Percentiles rank a stretch among this genome's conserved stretches.
Conservation (phyloP, 2,329 filamentous ascomycete species). For the Macroventuria anomochaeta region DNA sequence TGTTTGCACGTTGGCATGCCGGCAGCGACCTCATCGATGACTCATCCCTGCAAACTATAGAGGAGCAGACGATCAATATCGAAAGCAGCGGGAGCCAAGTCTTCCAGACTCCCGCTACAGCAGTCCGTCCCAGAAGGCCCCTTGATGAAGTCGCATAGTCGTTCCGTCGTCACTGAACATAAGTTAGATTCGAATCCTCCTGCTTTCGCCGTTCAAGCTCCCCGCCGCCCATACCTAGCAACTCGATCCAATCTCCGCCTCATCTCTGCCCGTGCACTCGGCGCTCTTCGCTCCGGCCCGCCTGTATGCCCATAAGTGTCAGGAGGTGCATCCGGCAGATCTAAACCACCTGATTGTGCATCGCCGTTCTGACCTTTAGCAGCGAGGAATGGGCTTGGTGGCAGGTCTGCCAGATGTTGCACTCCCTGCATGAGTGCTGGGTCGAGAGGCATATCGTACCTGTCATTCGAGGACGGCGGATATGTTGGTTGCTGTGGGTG, state of each 20-base stretch:
- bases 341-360: neutral
- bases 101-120: neutral
- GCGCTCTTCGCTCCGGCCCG: slow-evolving; percentile 17
- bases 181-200: neutral
- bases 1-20: too few relatives aligned
- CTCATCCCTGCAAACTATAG: too few relatives aligned
- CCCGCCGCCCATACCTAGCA: slow-evolving; percentile 18
- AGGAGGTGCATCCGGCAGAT: neutral
- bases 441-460: slow-evolving; percentile 64
- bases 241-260: slow-evolving; percentile 29
- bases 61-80: too few relatives aligned
- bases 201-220: neutral
- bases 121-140: slow-evolving; percentile 9
- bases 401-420: slow-evolving; percentile 38
- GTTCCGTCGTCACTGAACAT: neutral
- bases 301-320: neutral
- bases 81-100: too few relatives aligned
- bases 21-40: neutral
- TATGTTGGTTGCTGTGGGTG: slow-evolving; percentile 30
- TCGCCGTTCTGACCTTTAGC: neutral
- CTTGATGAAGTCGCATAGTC: slow-evolving; percentile 6
- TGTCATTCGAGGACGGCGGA: slow-evolving; percentile 44
- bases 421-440: slow-evolving; percentile 64
- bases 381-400: slow-evolving; percentile 44
- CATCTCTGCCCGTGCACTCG: slow-evolving; percentile 34